Conservation (phyloP, 768 basidiomycete species). For the Fibroporia radiculosa region DNA sequence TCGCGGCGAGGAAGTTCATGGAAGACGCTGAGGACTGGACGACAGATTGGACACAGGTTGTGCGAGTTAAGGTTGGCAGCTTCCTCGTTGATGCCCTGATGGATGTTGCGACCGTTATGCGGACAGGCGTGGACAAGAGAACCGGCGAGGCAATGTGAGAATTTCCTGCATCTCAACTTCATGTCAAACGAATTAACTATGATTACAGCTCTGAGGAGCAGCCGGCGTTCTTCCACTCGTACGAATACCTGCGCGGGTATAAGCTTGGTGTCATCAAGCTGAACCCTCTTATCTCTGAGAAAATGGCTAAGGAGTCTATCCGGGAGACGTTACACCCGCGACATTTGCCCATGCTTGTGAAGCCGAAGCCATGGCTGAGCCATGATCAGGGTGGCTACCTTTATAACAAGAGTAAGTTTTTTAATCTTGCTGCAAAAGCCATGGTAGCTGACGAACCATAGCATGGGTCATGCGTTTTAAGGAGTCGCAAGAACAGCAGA, state of each 20-base stretch:
- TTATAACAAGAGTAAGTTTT: constrained; percentile 57
- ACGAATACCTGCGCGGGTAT: constrained; percentile 89
- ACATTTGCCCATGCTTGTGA: constrained; percentile 91
- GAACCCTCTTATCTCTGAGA: constrained; percentile 72
- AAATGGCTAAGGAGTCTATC: constrained; percentile 68
- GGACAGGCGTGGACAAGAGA: constrained; percentile 47
- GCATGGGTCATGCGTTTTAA: constrained; percentile 88
- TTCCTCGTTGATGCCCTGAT: constrained; percentile 79
- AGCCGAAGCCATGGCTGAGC: constrained; percentile 80
- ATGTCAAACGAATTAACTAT: constrained; percentile 7
- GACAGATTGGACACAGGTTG: constrained; percentile 74
- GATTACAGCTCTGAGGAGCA: constrained; percentile 63
- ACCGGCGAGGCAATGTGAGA: constrained; percentile 59
- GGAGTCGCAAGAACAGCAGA: constrained; percentile 76
- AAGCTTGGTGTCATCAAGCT: constrained; percentile 89
- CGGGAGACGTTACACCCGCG: constrained; percentile 78
- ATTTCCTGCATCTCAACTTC: not conserved
- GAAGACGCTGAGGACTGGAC: constrained; percentile 65
- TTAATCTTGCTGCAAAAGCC: not conserved
- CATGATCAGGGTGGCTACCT: constrained; percentile 79
- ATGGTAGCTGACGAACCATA: constrained; percentile 19
- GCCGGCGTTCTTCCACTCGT: constrained; percentile 85
- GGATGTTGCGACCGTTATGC: constrained; percentile 70
- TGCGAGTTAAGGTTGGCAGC: constrained; percentile 73
- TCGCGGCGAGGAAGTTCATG: constrained; percentile 58